These are phyloP conservation scores for Arachis stenosperma DNA, from an alignment of 306 rosid species.

Conservation along the genomic window DNA sequence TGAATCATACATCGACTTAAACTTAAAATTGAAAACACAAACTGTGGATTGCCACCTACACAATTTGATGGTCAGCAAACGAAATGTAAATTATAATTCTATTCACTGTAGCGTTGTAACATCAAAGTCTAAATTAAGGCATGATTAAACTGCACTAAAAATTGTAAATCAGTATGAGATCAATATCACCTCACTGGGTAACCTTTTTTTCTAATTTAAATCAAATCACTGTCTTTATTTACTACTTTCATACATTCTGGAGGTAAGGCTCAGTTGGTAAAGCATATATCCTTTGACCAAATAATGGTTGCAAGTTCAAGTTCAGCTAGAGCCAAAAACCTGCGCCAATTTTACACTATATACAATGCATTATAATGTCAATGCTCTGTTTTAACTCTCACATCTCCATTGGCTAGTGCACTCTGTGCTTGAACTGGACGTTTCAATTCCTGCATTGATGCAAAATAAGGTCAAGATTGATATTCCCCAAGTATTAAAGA, in stretches of 20 bases:
- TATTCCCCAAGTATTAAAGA: not conserved
- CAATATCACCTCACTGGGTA: not conserved
- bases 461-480: constrained; percentile 26
- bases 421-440: constrained; percentile 77
- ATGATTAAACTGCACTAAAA: constrained; percentile 27
- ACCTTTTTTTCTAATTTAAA: not conserved
- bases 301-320: not conserved
- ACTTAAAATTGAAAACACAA: not conserved
- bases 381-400: constrained; percentile 72
- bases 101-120: too few species aligned
- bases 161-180: constrained; percentile 12
- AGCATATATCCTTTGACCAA: not conserved
- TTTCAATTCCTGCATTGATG: constrained; percentile 70
- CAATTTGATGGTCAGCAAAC: not conserved
- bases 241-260: not conserved
- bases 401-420: constrained; percentile 79
- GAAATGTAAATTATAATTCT: too few species aligned
- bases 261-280: not conserved
- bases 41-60: not conserved
- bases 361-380: constrained; percentile 26
- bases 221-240: not conserved
- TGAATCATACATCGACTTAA: too few species aligned
- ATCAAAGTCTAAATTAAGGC: not conserved
- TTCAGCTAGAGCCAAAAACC: not conserved
- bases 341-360: not conserved